Conservation (phyloP, 1,284 basidiomycete species). For the Limonomyces culmigenus region DNA sequence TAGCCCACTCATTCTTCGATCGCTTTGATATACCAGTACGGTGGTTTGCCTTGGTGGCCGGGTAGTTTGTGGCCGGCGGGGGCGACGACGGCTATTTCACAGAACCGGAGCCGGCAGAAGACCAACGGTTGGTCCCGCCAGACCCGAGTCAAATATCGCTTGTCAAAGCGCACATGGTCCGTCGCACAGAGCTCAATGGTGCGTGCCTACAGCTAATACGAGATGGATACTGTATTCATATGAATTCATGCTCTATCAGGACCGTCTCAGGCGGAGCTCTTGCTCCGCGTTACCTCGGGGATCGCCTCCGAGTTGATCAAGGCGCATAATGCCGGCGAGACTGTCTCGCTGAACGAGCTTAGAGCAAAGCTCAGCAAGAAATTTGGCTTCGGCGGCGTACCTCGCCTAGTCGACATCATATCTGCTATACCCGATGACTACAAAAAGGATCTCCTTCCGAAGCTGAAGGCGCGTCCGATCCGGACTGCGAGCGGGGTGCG, state of each 20-base stretch:
- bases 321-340: constrained; percentile 63
- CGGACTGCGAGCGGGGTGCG: constrained; percentile 91
- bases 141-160: too few relatives aligned
- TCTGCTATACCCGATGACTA: constrained; percentile 97
- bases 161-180: too few relatives aligned
- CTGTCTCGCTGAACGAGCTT: constrained; percentile 79
- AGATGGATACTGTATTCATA: neutral
- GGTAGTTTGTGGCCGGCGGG: too few relatives aligned
- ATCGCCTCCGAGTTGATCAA: constrained; percentile 91
- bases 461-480: constrained; percentile 87
- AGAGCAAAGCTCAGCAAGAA: constrained; percentile 85
- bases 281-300: constrained; percentile 85
- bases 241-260: too few relatives aligned
- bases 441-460: constrained; percentile 82
- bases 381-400: constrained; percentile 73
- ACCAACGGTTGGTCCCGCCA: too few relatives aligned
- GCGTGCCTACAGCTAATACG: neutral
- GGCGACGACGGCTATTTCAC: too few relatives aligned
- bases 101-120: too few relatives aligned
- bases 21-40: too few relatives aligned
- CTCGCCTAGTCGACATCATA: constrained; percentile 93
- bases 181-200: too few relatives aligned
- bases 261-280: constrained; percentile 77
- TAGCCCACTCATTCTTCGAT: too few relatives aligned
- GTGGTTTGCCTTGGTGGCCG: too few relatives aligned